Percentiles rank a stretch among this genome's conserved stretches.
These are phyloP conservation scores for Pleurotus tuoliensis DNA, from an alignment of 768 basidiomycete genomes.

Conservation along the genomic window DNA sequence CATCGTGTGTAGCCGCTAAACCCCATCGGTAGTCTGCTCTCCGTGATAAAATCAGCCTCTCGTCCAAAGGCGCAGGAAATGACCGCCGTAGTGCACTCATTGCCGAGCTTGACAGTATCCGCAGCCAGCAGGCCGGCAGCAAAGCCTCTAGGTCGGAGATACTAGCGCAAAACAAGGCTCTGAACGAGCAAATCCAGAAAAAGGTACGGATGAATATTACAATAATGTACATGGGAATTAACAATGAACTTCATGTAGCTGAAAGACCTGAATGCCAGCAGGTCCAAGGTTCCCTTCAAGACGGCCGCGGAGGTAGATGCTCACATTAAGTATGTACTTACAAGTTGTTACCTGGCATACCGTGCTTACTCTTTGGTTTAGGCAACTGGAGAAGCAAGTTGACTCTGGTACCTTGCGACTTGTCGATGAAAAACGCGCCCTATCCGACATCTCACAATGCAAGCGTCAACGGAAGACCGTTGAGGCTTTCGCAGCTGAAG, in stretches of 20 bases:
- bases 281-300: constrained; percentile 76
- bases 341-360: not conserved
- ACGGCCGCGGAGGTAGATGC: constrained; percentile 82
- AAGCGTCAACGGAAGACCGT: constrained; percentile 72
- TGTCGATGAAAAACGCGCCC: constrained; percentile 91
- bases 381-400: constrained; percentile 83
- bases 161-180: constrained; percentile 70
- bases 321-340: constrained; percentile 67
- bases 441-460: constrained; percentile 79
- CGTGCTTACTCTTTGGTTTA: constrained; percentile 25
- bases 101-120: constrained; percentile 76
- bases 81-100: constrained; percentile 72
- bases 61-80: constrained; percentile 59
- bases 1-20: constrained; percentile 1
- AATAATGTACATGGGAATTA: too few relatives aligned
- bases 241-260: constrained; percentile 39
- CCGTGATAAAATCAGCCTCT: constrained; percentile 70
- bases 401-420: constrained; percentile 91
- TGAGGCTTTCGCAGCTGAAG: constrained; percentile 76
- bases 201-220: constrained; percentile 48
- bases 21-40: constrained; percentile 50
- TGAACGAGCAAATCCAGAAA: constrained; percentile 77
- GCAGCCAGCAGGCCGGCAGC: constrained; percentile 71
- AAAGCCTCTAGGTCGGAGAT: constrained; percentile 71
- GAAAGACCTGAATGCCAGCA: constrained; percentile 82